Evolutionary conservation across 495 filamentous ascomycete species (phyloP), one percentile per base, ranked within the genome.

Genomic region (Rusavskia elegans): DNA sequence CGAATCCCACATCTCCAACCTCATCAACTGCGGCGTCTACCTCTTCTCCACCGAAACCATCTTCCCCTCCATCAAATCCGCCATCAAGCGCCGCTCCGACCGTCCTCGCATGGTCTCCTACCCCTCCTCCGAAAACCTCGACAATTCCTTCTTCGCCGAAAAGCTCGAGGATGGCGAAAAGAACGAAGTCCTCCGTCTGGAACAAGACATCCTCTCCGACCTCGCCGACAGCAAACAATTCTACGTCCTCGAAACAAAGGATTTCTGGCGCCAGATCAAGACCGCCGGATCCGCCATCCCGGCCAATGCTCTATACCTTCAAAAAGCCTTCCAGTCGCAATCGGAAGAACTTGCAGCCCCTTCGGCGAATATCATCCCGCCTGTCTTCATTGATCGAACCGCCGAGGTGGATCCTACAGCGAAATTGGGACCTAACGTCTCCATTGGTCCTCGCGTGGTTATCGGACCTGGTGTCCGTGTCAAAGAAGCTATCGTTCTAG

Each of bases 181-280:
- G 70, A 92, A 77, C 67, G 87, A 95, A 56, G 87, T 95, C 25
- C 83, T 99, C 51, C 87, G 92, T 36, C 76, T 99, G 46, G 92
- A 99, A 71, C 92, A 99, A 66, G 92, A 99, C 63, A 95, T 99
- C 54, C 81, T 99, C 38, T 84, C 88, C 49, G 90, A 96, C 60
- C 80, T 99, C 59, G 90, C 92, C 36, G 92, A 99, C 70, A 94
- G 81, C 78, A 89, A 93, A 65, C 88, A 92, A 63, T 99, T 99
- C 76, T 99, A 86, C 67, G 93, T 97, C 19, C 84, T 95, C 66
- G 92, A 99, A 70, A 97, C 92, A 42, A 94, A 95, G 71, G 92
- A 95, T 63, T 99, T 99, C 71, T 99, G 92, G 92, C 89, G 92
- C 52, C 92, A 99, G 75, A 97, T 99, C 77, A 99, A 99, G 78